phyloP scores from a whole-genome alignment of 2,329 filamentous ascomycete species.

The Pseudovirgaria hyperparasitica region DNA sequence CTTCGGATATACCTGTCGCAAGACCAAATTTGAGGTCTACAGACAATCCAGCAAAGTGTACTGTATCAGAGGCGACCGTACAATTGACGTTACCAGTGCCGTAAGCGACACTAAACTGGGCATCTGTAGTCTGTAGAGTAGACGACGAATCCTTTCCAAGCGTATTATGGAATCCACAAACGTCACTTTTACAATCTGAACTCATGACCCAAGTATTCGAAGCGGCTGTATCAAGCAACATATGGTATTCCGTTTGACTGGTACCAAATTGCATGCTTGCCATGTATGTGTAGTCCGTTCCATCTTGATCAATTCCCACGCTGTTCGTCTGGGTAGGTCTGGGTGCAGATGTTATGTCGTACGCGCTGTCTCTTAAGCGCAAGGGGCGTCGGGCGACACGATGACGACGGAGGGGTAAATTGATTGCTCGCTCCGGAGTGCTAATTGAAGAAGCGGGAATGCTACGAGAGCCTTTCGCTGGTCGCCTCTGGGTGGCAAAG shows the following conservation, averaged over 20 bases:
- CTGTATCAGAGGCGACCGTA: slow-evolving; percentile 49
- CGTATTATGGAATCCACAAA: slow-evolving; percentile 57
- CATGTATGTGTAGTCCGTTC: slow-evolving; percentile 42
- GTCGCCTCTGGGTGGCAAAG: too few relatives aligned
- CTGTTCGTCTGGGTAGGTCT: slow-evolving; percentile 31
- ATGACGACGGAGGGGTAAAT: too few relatives aligned
- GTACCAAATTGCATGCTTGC: slow-evolving; percentile 37
- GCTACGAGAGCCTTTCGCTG: too few relatives aligned
- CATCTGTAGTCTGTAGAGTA: slow-evolving; percentile 41
- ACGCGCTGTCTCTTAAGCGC: too few relatives aligned
- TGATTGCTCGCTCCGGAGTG: too few relatives aligned
- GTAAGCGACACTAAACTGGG: slow-evolving; percentile 56
- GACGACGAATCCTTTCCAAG: slow-evolving; percentile 56
- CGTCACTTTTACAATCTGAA: slow-evolving; percentile 48
- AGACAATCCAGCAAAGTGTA: slow-evolving; percentile 53
- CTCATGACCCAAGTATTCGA: slow-evolving; percentile 76
- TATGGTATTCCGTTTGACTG: slow-evolving; percentile 36
- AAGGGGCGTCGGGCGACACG: too few relatives aligned
- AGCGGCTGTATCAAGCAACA: slow-evolving; percentile 43
- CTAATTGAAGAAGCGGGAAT: too few relatives aligned
- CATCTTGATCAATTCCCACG: slow-evolving; percentile 40
- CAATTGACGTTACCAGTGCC: slow-evolving; percentile 66
- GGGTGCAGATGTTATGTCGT: slow-evolving; percentile 23
- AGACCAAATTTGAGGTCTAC: slow-evolving; percentile 59
- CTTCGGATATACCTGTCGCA: slow-evolving; percentile 55